phyloP scores from a whole-genome alignment of 2,329 filamentous ascomycete species.

The Colletotrichum sojae region DNA sequence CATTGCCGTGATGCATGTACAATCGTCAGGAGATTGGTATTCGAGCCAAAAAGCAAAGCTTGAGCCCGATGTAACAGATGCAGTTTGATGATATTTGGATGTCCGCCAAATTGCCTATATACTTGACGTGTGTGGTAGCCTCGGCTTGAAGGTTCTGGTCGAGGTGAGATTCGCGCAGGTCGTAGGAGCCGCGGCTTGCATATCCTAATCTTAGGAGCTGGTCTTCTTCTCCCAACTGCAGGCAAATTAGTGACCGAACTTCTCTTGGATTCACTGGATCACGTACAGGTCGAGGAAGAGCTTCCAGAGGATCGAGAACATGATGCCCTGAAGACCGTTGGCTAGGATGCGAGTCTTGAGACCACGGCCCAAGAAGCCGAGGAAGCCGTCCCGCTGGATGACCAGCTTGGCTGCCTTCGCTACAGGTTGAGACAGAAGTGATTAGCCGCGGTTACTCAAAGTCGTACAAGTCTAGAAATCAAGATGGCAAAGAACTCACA shows the following conservation, averaged over 20 bases:
- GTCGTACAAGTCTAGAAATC: too few relatives aligned
- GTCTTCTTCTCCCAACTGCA: slow-evolving; percentile 38
- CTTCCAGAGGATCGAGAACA: slow-evolving; percentile 66
- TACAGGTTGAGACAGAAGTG: slow-evolving; percentile 39
- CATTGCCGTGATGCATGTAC: neutral
- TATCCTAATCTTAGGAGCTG: neutral
- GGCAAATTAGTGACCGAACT: too few relatives aligned
- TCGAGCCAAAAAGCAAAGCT: too few relatives aligned
- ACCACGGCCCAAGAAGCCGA: slow-evolving; percentile 60
- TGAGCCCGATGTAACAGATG: too few relatives aligned
- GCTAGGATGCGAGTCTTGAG: slow-evolving; percentile 63
- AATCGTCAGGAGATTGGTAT: neutral
- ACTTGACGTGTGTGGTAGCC: too few relatives aligned
- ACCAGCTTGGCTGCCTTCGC: slow-evolving; percentile 59
- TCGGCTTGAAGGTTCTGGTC: neutral
- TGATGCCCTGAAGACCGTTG: slow-evolving; percentile 61
- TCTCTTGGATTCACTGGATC: neutral
- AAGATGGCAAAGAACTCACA: slow-evolving; percentile 46
- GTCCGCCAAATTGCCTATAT: too few relatives aligned
- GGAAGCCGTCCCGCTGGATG: slow-evolving; percentile 56
- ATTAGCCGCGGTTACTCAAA: too few relatives aligned
- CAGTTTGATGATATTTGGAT: too few relatives aligned
- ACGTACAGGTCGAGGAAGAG: slow-evolving; percentile 63
- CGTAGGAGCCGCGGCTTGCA: neutral
- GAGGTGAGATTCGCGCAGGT: neutral